Evolutionary conservation across 2,329 filamentous ascomycete species (phyloP).

Genomic region (Rutstroemia sp.): DNA sequence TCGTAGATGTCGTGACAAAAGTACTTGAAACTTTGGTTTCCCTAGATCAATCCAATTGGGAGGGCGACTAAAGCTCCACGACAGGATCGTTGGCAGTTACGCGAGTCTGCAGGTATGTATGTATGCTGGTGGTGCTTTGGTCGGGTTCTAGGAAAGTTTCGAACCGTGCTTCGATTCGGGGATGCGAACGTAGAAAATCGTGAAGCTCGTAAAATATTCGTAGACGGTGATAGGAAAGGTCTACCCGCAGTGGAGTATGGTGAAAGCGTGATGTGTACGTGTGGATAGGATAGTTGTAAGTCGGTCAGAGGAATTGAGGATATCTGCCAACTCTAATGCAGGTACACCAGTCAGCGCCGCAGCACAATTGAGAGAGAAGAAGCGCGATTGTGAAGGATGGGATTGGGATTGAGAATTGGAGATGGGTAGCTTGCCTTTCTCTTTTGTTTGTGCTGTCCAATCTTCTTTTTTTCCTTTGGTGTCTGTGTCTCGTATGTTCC

Average conservation of each 20-base stretch:
- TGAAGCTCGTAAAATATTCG: slow-evolving; percentile 22
- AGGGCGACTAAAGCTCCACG: slow-evolving; percentile 29
- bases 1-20: slow-evolving; percentile 37
- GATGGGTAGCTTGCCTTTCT: slow-evolving; percentile 19
- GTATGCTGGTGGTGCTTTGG: slow-evolving; percentile 19
- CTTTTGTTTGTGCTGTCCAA: slow-evolving; percentile 6
- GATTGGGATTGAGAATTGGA: slow-evolving; percentile 5
- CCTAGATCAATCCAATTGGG: slow-evolving; percentile 29
- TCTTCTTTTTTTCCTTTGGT: neutral
- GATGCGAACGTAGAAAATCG: slow-evolving; percentile 22
- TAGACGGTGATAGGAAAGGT: slow-evolving; percentile 9
- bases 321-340: slow-evolving; percentile 31
- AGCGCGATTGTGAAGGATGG: slow-evolving; percentile 5
- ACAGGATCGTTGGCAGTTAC: slow-evolving; percentile 25
- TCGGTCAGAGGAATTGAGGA: slow-evolving; percentile 21
- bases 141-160: slow-evolving; percentile 23
- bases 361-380: slow-evolving; percentile 22
- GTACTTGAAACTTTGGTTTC: slow-evolving; percentile 23
- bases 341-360: slow-evolving; percentile 29
- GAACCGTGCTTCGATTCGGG: slow-evolving; percentile 28
- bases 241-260: slow-evolving; percentile 4
- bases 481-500: neutral
- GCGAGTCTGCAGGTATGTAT: slow-evolving; percentile 32
- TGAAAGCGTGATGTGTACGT: slow-evolving; percentile 12
- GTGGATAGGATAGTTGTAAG: slow-evolving; percentile 11